Conservation (phyloP, 148 eudicot species). For the Mesembryanthemum crystallinum region DNA sequence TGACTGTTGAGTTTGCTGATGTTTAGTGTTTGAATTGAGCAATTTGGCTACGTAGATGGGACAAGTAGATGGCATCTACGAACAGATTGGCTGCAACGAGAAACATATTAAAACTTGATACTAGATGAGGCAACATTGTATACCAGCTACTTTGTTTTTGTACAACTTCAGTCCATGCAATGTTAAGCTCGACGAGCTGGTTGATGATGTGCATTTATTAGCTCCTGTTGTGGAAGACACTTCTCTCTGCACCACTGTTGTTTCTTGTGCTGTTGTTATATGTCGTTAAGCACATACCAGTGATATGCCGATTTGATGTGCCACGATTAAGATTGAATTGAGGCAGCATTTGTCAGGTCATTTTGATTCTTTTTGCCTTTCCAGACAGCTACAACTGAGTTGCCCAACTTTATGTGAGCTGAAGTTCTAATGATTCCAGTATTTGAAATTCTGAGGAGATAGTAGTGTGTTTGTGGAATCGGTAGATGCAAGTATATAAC, state of each 20-base stretch:
- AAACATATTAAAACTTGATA: too few relatives aligned
- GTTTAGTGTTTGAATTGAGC: too few relatives aligned
- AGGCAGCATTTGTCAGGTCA: background rate
- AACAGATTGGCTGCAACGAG: background rate
- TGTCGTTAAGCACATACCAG: background rate
- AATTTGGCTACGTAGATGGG: too few relatives aligned
- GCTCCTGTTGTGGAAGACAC: background rate
- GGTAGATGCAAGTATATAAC: background rate
- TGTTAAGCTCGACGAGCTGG: background rate
- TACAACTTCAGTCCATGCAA: background rate
- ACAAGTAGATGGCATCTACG: background rate
- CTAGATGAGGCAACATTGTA: background rate
- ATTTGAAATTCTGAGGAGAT: background rate
- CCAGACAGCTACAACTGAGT: background rate
- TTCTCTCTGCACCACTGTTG: background rate
- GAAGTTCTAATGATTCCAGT: background rate
- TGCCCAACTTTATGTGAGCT: background rate
- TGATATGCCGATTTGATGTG: background rate
- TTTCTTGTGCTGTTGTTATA: background rate
- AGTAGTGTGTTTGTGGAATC: background rate
- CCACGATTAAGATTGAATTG: background rate
- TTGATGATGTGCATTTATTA: background rate
- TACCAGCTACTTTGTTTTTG: background rate
- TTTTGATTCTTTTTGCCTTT: background rate
- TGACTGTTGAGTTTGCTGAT: too few relatives aligned